These are phyloP conservation scores for Buxus sempervirens DNA, from an alignment of 164 flowering plant species.

Conservation along the genomic window DNA sequence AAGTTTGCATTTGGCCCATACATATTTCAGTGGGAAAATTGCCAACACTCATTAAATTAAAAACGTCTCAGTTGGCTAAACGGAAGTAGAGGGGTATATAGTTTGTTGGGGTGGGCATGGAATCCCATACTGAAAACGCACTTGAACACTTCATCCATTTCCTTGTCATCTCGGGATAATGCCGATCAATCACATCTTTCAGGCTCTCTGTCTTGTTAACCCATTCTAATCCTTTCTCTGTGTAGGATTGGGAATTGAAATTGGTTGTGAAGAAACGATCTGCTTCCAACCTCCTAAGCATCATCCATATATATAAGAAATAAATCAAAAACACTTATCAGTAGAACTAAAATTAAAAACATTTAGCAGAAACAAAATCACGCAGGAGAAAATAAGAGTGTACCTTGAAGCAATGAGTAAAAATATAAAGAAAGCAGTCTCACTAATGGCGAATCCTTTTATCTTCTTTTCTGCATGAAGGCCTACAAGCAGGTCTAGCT, in stretches of 20 bases:
- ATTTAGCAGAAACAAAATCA: too few species aligned
- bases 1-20: too few species aligned
- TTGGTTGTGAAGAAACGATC: conserved; percentile 57
- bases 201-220: conserved; percentile 47
- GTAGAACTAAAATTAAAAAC: background rate
- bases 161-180: conserved; percentile 41
- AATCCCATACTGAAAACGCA: conserved; percentile 54
- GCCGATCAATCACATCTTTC: conserved; percentile 46
- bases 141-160: conserved; percentile 53
- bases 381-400: too few species aligned
- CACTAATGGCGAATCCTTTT: conserved; percentile 55
- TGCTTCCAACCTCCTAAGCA: conserved; percentile 50
- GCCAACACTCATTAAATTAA: background rate
- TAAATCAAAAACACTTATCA: background rate
- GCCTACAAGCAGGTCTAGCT: conserved; percentile 49
- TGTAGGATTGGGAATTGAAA: conserved; percentile 40
- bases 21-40: too few species aligned
- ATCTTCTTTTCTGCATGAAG: conserved; percentile 56
- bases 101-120: conserved; percentile 25
- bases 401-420: conserved; percentile 53
- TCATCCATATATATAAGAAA: background rate
- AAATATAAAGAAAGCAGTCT: conserved; percentile 54
- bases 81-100: conserved; percentile 39
- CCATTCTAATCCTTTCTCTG: conserved; percentile 46
- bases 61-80: conserved; percentile 17